Base-by-base conservation (phyloP, 768 basidiomycete genomes). In the Dioszegia aurantiaca region DNA sequence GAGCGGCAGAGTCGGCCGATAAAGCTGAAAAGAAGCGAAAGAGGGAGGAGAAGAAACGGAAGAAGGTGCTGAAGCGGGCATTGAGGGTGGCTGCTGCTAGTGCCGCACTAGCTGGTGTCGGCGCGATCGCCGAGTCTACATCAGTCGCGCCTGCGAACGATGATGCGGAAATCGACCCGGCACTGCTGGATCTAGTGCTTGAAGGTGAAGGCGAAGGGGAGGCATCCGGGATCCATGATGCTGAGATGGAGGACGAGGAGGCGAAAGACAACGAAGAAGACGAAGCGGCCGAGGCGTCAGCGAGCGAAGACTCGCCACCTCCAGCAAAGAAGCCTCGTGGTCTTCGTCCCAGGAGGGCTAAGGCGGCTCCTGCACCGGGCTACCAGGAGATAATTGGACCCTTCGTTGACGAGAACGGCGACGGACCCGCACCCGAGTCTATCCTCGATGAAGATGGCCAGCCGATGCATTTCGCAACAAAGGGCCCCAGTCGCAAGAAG, bases 1-100 rank as follows among this genome's bases (percentile, higher is more conserved):
- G 51, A 9, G 51, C 48, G 33, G 48, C 48, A 2, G 31, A 33
- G 27, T 30, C 33, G 51, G 51, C 36, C 17, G 37, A 53, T 3
- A 36, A 36, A n/a, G 37, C 6, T 19, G 36, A 39, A 9, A 53
- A 24, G 33, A 51, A 27, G 51, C 16, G 33, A 23, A 41, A 53
- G 24, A 53, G 24, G 39, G 26, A 4, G 12, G 37, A 53, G 19
- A 39, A 36, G 36, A 28, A 23, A 31, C 12, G 19, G 37, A 36
- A 26, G 37, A 40, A 16, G 36, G 51, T n/a, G 19, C n/a, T 53
- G 12, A 23, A 23, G 37, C 31, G 3, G 48, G 31, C 21, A 6
- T 16, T 23, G 21, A 51, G 1, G 31, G 33, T 8, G 30, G 48
- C 31, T 8, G 14, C 16, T 24, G 28, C 19, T 14, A 14, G n/a